phyloP scores from a whole-genome alignment of 768 basidiomycete species.

The Saitozyma podzolica region DNA sequence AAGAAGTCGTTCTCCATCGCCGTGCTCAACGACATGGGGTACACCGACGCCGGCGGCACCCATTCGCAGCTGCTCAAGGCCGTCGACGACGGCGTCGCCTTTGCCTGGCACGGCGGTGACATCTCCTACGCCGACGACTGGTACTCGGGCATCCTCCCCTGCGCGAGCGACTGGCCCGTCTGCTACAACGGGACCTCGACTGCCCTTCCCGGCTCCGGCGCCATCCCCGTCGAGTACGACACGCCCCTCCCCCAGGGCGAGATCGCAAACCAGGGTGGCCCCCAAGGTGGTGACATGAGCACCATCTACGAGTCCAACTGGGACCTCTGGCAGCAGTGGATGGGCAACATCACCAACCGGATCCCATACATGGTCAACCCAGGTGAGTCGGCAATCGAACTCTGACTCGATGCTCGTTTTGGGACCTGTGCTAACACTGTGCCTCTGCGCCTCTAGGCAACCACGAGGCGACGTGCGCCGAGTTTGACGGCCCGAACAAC shows the following conservation, averaged over 20 bases:
- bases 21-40: conserved; percentile 38
- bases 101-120: conserved; percentile 33
- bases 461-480: conserved; percentile 37
- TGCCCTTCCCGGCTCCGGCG: conserved; percentile 11
- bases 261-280: conserved; percentile 27
- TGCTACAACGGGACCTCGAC: conserved; percentile 34
- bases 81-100: conserved; percentile 25
- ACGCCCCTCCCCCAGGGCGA: conserved; percentile 20
- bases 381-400: background rate
- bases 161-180: conserved; percentile 21
- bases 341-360: conserved; percentile 21
- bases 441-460: conserved; percentile 27
- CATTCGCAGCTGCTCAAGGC: conserved; percentile 21
- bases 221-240: conserved; percentile 16
- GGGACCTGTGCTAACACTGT: background rate
- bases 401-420: background rate
- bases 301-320: conserved; percentile 28
- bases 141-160: conserved; percentile 30
- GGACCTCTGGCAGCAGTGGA: conserved; percentile 31
- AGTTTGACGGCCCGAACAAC: conserved; percentile 21
- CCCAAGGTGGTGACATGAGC: conserved; percentile 23
- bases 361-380: conserved; percentile 26
- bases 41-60: conserved; percentile 32
- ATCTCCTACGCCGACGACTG: conserved; percentile 33
- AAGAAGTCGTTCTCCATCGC: conserved; percentile 21